phyloP scores from a whole-genome alignment of 164 flowering plant species.

The Magnolia officinalis region DNA sequence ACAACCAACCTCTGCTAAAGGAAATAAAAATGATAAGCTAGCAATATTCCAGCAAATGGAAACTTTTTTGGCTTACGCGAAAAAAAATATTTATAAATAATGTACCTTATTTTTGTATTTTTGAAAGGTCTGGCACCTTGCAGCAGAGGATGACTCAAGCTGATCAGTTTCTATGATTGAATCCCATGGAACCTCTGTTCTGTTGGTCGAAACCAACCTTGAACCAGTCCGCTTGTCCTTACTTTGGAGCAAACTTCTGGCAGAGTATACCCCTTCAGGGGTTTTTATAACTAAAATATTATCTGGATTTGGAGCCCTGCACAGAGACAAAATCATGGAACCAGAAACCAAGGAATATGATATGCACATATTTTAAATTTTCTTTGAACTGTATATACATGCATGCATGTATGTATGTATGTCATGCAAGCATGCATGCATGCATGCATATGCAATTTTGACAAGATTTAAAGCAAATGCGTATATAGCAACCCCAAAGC shows the following conservation, averaged over 20 bases:
- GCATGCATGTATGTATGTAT: too few species aligned
- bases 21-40: too few species aligned
- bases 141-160: constrained; percentile 59
- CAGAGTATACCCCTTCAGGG: constrained; percentile 67
- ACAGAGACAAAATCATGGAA: constrained; percentile 3
- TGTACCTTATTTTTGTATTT: constrained; percentile 55
- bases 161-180: constrained; percentile 36
- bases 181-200: constrained; percentile 31
- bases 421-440: too few species aligned
- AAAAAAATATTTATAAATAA: background rate
- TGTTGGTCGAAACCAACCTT: constrained; percentile 59
- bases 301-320: constrained; percentile 90
- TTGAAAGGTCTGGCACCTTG: constrained; percentile 65
- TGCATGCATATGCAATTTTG: background rate
- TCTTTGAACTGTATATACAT: background rate
- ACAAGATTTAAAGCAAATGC: background rate
- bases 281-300: constrained; percentile 72
- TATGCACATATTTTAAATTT: background rate
- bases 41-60: too few species aligned
- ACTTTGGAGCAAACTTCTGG: constrained; percentile 60
- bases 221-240: constrained; percentile 55
- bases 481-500: too few species aligned
- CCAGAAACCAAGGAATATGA: background rate
- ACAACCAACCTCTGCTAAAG: too few species aligned
- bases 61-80: too few species aligned